Conservation (phyloP, 768 basidiomycete species). For the Panaeolus cyanescens region DNA sequence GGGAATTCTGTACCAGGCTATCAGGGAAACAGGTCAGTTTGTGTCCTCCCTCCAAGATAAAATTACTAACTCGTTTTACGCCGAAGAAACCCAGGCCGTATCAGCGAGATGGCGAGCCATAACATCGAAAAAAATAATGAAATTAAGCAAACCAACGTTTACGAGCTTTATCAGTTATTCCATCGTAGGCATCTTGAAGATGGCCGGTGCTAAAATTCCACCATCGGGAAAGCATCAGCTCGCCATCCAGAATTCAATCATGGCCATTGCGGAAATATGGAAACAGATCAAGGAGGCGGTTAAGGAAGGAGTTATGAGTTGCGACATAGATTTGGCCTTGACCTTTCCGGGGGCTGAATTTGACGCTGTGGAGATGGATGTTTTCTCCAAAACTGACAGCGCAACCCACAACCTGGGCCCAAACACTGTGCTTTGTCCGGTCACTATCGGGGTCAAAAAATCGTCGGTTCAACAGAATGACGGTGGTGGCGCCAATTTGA, state of each 20-base stretch:
- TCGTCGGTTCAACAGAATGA: slow-evolving; percentile 5
- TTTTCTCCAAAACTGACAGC: slow-evolving; percentile 21
- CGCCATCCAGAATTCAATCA: slow-evolving; percentile 15
- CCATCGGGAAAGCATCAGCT: slow-evolving; percentile 1
- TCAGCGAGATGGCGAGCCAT: slow-evolving; percentile 56
- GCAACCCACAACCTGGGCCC: neutral
- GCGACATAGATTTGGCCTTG: slow-evolving; percentile 24
- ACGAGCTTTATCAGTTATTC: slow-evolving; percentile 3
- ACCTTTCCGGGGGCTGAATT: slow-evolving; percentile 10
- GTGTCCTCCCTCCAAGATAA: neutral
- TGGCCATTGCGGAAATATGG: slow-evolving; percentile 14
- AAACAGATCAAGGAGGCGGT: slow-evolving; percentile 19
- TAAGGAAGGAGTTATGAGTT: slow-evolving; percentile 24
- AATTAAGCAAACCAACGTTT: slow-evolving; percentile 6
- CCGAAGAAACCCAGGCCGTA: slow-evolving; percentile 43
- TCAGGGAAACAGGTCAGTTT: slow-evolving; percentile 12
- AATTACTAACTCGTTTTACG: neutral
- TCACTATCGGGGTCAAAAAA: slow-evolving; percentile 11
- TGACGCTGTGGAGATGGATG: slow-evolving; percentile 20
- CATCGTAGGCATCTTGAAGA: neutral
- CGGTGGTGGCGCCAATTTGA: neutral
- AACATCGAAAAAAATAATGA: slow-evolving; percentile 26
- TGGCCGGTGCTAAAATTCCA: neutral
- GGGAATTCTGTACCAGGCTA: slow-evolving; percentile 10
- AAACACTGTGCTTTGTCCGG: slow-evolving; percentile 9